A percentile compares a stretch with the other conserved stretches of the same genome.
phyloP scores from a whole-genome alignment of 495 filamentous ascomycete genomes.

The Trichoderma reesei region DNA sequence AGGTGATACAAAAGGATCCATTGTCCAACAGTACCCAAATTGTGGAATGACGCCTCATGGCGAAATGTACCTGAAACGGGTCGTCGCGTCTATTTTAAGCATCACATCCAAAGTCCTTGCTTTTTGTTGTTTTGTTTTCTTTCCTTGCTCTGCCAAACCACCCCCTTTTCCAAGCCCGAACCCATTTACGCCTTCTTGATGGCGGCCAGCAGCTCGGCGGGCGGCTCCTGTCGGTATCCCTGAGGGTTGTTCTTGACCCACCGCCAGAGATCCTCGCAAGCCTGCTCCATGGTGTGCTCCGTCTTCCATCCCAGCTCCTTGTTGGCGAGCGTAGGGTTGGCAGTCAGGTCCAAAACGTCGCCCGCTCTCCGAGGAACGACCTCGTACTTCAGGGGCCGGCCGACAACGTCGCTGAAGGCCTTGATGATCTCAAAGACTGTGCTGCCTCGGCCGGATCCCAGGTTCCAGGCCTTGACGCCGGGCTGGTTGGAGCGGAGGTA shows the following conservation, averaged over 20 bases:
- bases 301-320: conserved; percentile 89
- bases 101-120: not conserved
- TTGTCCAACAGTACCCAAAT: not conserved
- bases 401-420: conserved; percentile 80
- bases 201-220: conserved; percentile 66
- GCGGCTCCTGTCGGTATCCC: conserved; percentile 86
- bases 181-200: conserved; percentile 46
- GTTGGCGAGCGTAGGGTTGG: conserved; percentile 80
- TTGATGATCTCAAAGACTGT: conserved; percentile 97
- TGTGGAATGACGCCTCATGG: not conserved
- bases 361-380: conserved; percentile 74
- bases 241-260: conserved; percentile 93
- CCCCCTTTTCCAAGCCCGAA: not conserved
- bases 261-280: conserved; percentile 88
- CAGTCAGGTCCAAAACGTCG: conserved; percentile 89
- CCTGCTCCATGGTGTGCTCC: conserved; percentile 78
- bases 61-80: not conserved
- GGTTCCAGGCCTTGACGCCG: conserved; percentile 91
- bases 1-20: not conserved
- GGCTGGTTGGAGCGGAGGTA: conserved; percentile 84
- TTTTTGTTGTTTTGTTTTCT: not conserved
- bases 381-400: conserved; percentile 76
- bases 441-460: conserved; percentile 89
- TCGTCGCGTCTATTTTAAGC: not conserved
- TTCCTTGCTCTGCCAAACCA: not conserved